Percentiles rank a stretch among this genome's conserved stretches.
These are phyloP conservation scores for Lentinus brumalis DNA, from an alignment of 768 basidiomycete genomes.

Conservation along the genomic window DNA sequence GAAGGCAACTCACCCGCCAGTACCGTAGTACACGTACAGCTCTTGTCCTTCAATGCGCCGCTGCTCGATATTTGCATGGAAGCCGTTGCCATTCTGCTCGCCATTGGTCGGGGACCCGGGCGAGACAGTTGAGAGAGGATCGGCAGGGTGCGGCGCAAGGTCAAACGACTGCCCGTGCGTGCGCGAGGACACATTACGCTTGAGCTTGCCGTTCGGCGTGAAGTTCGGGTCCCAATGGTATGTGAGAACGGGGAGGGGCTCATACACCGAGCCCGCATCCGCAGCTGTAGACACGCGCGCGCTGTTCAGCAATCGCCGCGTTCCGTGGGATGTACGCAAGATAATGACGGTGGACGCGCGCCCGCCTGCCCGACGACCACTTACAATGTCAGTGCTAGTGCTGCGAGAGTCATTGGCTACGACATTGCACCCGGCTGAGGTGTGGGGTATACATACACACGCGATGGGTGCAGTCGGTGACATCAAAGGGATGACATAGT, in stretches of 20 bases:
- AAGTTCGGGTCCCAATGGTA: slow-evolving; percentile 71
- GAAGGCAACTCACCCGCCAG: slow-evolving; percentile 26
- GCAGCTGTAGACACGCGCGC: slow-evolving; percentile 48
- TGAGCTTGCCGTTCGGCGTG: slow-evolving; percentile 21
- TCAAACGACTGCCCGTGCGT: slow-evolving; percentile 46
- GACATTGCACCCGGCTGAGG: no score
- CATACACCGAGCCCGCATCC: slow-evolving; percentile 77
- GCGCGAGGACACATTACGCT: slow-evolving; percentile 10
- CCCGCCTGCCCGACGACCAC: no score
- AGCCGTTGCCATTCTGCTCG: background rate
- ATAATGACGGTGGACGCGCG: no score
- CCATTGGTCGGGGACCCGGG: slow-evolving; percentile 11
- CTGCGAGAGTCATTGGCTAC: no score
- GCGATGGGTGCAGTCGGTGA: no score
- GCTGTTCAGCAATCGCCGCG: slow-evolving; percentile 2
- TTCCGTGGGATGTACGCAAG: no score
- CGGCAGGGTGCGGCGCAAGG: slow-evolving; percentile 73
- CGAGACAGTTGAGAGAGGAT: slow-evolving; percentile 55
- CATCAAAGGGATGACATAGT: no score
- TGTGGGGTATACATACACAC: no score
- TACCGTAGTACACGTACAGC: slow-evolving; percentile 31
- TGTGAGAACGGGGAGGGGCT: slow-evolving; percentile 67
- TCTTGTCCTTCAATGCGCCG: slow-evolving; percentile 26
- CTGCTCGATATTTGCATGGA: slow-evolving; percentile 10
- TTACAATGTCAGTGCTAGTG: no score